phyloP scores from a whole-genome alignment of 805 yeast genomes.

The Wickerhamiella allomyrinae region DNA sequence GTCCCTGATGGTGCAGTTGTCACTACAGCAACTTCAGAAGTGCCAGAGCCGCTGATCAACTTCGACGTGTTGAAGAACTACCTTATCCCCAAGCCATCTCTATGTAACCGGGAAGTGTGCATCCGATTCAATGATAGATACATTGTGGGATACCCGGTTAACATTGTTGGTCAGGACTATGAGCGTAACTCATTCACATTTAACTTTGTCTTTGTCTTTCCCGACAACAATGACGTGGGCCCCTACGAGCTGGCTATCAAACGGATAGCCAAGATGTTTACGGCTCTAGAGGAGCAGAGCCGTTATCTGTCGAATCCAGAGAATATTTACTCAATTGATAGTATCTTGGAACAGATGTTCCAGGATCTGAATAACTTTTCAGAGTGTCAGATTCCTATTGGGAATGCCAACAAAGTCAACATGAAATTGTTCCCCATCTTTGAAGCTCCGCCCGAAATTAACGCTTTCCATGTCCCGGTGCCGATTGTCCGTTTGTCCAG shows the following conservation, averaged over 20 bases:
- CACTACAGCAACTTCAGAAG: constrained; percentile 14
- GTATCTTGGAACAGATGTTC: constrained; percentile 74
- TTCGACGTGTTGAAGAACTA: constrained; percentile 82
- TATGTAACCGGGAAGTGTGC: constrained; percentile 71
- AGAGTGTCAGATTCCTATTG: constrained; percentile 90
- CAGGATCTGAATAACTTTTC: constrained; percentile 92
- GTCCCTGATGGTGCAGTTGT: constrained; percentile 61
- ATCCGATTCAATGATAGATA: constrained; percentile 55
- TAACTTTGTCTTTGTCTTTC: constrained; percentile 85
- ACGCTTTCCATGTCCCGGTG: constrained; percentile 79
- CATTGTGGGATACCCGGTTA: constrained; percentile 80
- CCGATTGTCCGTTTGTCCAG: constrained; percentile 63
- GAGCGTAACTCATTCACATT: constrained; percentile 86
- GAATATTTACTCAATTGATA: constrained; percentile 43
- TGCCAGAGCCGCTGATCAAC: constrained; percentile 35
- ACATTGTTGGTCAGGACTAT: constrained; percentile 57
- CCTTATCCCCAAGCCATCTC: constrained; percentile 82
- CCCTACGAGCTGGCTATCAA: constrained; percentile 78
- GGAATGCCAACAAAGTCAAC: constrained; percentile 77
- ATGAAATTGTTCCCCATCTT: constrained; percentile 86
- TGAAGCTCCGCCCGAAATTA: constrained; percentile 62
- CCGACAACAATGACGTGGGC: constrained; percentile 62
- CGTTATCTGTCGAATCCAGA: constrained; percentile 47
- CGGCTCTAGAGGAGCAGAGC: constrained; percentile 80
- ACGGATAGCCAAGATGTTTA: constrained; percentile 76